phyloP scores from a whole-genome alignment of 176 grass and related monocot species.

The Cenchrus americanus region DNA sequence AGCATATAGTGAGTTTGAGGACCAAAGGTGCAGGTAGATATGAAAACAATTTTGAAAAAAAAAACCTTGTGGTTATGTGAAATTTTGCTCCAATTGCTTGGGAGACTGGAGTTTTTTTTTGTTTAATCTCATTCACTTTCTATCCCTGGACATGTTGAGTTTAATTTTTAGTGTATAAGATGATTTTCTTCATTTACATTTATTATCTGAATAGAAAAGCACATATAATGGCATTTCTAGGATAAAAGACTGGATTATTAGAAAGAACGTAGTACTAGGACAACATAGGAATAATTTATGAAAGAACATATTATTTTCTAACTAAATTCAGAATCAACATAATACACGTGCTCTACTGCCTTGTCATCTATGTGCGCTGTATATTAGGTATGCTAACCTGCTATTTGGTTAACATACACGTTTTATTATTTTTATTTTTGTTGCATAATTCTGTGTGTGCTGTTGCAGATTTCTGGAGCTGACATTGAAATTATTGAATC shows the following conservation, averaged over 20 bases:
- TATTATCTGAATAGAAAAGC: neutral
- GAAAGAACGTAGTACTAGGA: slow-evolving; percentile 4
- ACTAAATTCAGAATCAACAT: neutral
- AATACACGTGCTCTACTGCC: neutral
- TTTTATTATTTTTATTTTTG: slow-evolving; percentile 13
- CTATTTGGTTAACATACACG: neutral
- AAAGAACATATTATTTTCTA: neutral
- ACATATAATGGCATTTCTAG: neutral
- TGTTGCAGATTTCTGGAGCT: slow-evolving; percentile 94
- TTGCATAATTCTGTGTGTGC: slow-evolving; percentile 24
- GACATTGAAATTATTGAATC: slow-evolving; percentile 85
- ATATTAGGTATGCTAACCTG: neutral
- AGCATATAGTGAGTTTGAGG: neutral
- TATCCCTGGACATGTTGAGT: neutral
- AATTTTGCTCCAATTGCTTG: neutral
- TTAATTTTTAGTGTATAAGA: slow-evolving; percentile 9
- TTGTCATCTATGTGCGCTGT: neutral
- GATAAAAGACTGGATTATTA: neutral
- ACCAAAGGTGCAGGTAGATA: neutral
- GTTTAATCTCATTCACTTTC: neutral
- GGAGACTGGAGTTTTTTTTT: neutral
- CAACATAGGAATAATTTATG: neutral
- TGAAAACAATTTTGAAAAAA: neutral
- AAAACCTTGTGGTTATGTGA: neutral
- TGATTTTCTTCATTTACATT: slow-evolving; percentile 13